Evolutionary conservation across 2,329 filamentous ascomycete species (phyloP).

Genomic region (Paecilomyces dactylethromorphus): DNA sequence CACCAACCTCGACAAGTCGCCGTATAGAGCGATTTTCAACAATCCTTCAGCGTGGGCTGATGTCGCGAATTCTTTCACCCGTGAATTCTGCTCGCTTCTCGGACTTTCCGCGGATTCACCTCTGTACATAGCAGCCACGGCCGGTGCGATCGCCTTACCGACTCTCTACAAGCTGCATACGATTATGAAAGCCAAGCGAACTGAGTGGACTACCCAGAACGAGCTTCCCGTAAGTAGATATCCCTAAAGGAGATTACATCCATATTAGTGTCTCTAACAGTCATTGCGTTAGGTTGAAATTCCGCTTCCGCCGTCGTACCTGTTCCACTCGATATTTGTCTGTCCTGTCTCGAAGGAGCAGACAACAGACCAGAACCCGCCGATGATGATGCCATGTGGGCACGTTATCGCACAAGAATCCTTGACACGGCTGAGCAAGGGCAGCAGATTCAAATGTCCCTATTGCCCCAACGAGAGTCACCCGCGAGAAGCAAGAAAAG

Average conservation of each 20-base stretch:
- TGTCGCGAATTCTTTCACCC: slow-evolving; percentile 78
- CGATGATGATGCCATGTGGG: slow-evolving; percentile 94
- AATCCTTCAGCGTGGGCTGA: slow-evolving; percentile 72
- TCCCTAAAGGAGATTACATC: background rate
- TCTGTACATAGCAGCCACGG: slow-evolving; percentile 85
- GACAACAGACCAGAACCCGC: slow-evolving; percentile 84
- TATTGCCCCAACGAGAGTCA: slow-evolving; percentile 87
- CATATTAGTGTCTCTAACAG: background rate
- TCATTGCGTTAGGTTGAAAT: slow-evolving; percentile 50
- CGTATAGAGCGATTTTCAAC: slow-evolving; percentile 73
- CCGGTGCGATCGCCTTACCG: slow-evolving; percentile 84
- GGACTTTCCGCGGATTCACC: slow-evolving; percentile 87
- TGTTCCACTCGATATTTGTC: slow-evolving; percentile 94
- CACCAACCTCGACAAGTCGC: slow-evolving; percentile 66
- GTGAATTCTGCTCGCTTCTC: slow-evolving; percentile 88
- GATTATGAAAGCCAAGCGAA: slow-evolving; percentile 81
- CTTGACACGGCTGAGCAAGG: slow-evolving; percentile 71
- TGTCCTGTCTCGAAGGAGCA: slow-evolving; percentile 97
- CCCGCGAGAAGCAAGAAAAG: slow-evolving; percentile 66
- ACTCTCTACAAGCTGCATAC: slow-evolving; percentile 80
- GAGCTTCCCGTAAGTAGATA: slow-evolving; percentile 76
- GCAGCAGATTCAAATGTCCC: slow-evolving; percentile 82
- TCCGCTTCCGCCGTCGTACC: slow-evolving; percentile 56
- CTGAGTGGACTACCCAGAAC: slow-evolving; percentile 88
- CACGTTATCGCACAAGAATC: slow-evolving; percentile 88